Evolutionary conservation across 2,329 filamentous ascomycete genomes (phyloP).

Genomic region (Periconia sp.): DNA sequence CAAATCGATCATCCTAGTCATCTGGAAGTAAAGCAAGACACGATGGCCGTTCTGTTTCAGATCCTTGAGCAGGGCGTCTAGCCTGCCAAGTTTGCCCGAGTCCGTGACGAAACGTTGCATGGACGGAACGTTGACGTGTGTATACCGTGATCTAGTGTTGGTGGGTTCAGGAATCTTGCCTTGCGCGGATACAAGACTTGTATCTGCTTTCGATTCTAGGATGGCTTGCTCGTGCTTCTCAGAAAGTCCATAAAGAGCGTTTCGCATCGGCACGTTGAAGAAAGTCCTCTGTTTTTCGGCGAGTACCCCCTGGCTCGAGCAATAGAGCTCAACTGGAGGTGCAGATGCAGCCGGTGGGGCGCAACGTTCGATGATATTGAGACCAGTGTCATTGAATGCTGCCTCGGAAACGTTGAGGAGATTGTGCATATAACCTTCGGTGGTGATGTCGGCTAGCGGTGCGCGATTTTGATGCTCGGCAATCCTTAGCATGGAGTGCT

Average conservation of each 20-base stretch:
- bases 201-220: constrained; percentile 73
- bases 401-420: constrained; percentile 79
- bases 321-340: constrained; percentile 82
- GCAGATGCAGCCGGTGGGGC: constrained; percentile 80
- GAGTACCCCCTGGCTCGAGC: constrained; percentile 68
- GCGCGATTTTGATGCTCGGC: constrained; percentile 70
- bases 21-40: constrained; percentile 98
- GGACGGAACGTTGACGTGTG: constrained; percentile 88
- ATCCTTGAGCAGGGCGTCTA: constrained; percentile 85
- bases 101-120: constrained; percentile 98
- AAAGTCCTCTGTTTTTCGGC: constrained; percentile 73
- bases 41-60: constrained; percentile 93
- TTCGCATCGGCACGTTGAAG: constrained; percentile 80
- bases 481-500: constrained; percentile 83
- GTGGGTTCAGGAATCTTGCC: constrained; percentile 78
- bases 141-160: constrained; percentile 83
- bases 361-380: constrained; percentile 81
- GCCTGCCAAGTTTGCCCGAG: constrained; percentile 90
- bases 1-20: constrained; percentile 99
- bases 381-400: constrained; percentile 71
- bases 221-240: constrained; percentile 73
- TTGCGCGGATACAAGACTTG: constrained; percentile 66
- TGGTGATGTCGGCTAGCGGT: constrained; percentile 71
- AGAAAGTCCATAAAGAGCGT: constrained; percentile 72
- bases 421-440: constrained; percentile 73